Base-by-base conservation (phyloP, 2,329 filamentous ascomycete genomes). In the Alternaria alternata region DNA sequence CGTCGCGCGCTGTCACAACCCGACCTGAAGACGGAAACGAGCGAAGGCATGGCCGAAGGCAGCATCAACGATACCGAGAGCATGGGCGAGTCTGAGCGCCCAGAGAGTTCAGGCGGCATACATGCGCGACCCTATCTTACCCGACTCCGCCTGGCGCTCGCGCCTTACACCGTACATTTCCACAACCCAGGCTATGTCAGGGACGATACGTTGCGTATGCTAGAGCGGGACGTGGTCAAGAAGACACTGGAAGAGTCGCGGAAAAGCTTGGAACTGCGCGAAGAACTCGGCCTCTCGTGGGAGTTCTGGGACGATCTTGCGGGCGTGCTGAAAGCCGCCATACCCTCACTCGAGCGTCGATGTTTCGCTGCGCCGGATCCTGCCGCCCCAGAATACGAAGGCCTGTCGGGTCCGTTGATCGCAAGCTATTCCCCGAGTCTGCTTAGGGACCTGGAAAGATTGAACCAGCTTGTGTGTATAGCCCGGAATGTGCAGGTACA, bases 391-490 rank as follows among this genome's bases (percentile, higher is more conserved):
- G 84, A 86, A 64, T 87, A 87, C 60, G 85, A 88, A 63, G 84
- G 83, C 36, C 83, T 85, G 2, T 87, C 84, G 7, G 87, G 87
- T 4, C 85, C 87, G 36, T 78, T 89, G 18, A 89, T 90, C 63
- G 87, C 87, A 14, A 82, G 81, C 59, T 86, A 88, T 68, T 86
- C 87, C 61, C 83, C 84, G 51, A 83, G 80, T 7, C 75, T 89
- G 51, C 83, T 88, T 63, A 85, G 87, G 66, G 88, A 90, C 66
- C 82, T 89, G 56, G 87, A 89, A 70, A 80, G 87, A 28, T 74
- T 90, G 42, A 88, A 89, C 67, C 86, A 88, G 68, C 72, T 89
- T 9, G 84, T 88, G 41, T 86, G 84, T 7, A 87, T 89, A 59
- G 85, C 85, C 22, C 82, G 88, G 30, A 90, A 89, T 70, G 81